These are phyloP conservation scores for Calonectria pteridis DNA, from an alignment of 2,329 filamentous ascomycete genomes.

Conservation along the genomic window DNA sequence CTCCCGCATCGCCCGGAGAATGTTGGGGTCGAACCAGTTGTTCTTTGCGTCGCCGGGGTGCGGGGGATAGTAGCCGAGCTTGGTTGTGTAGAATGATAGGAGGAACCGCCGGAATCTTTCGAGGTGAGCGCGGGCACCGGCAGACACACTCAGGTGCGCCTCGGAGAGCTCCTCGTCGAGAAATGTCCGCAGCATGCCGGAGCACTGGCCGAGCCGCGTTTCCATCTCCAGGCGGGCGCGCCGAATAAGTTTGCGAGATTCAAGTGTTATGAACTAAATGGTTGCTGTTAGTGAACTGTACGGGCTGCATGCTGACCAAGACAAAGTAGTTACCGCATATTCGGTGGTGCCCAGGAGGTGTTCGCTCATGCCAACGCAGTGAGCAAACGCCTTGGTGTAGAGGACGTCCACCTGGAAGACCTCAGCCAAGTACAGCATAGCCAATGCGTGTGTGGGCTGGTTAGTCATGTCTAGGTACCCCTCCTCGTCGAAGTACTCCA, in stretches of 20 bases:
- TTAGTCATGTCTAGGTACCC: slow-evolving; percentile 77
- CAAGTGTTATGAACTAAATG: slow-evolving; percentile 59
- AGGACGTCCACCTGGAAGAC: slow-evolving; percentile 71
- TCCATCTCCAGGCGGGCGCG: slow-evolving; percentile 75
- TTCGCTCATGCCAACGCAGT: slow-evolving; percentile 83
- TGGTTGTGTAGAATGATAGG: slow-evolving; percentile 73
- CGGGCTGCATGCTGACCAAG: slow-evolving; percentile 8
- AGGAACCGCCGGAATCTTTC: slow-evolving; percentile 80
- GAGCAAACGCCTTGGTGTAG: slow-evolving; percentile 80
- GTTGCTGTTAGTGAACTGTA: slow-evolving; percentile 38
- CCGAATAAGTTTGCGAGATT: slow-evolving; percentile 75
- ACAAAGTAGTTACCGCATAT: slow-evolving; percentile 65
- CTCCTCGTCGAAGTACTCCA: slow-evolving; percentile 75
- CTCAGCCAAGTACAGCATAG: slow-evolving; percentile 76
- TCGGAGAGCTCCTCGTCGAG: slow-evolving; percentile 79
- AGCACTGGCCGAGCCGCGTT: slow-evolving; percentile 68
- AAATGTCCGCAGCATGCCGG: slow-evolving; percentile 72
- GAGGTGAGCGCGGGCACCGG: slow-evolving; percentile 73
- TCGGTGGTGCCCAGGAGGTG: slow-evolving; percentile 68
- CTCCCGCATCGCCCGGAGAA: slow-evolving; percentile 72
- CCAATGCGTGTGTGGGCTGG: slow-evolving; percentile 76
- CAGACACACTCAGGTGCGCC: slow-evolving; percentile 72
- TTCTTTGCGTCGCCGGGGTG: slow-evolving; percentile 52
- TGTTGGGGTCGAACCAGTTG: slow-evolving; percentile 65
- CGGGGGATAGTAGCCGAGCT: slow-evolving; percentile 81